phyloP scores from a whole-genome alignment of 83 land plant species.

The Thuja plicata region DNA sequence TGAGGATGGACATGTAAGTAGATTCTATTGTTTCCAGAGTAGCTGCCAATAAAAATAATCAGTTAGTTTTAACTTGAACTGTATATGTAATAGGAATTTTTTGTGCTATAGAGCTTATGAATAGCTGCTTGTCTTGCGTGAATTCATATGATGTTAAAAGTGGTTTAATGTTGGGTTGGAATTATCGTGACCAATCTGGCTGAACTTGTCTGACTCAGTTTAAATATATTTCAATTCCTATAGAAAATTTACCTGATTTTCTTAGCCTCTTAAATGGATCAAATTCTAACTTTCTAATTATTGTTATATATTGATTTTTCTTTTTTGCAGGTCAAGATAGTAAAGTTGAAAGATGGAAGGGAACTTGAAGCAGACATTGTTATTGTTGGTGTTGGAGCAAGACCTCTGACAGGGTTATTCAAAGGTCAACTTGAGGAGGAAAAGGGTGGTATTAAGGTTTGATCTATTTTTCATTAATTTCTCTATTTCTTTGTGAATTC shows the following conservation, averaged over 20 bases:
- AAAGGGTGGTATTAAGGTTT: conserved; percentile 92
- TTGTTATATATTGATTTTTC: background rate
- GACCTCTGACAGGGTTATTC: conserved; percentile 68
- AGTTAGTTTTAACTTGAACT: background rate
- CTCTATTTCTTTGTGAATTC: background rate
- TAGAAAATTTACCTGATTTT: no score
- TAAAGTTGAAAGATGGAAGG: conserved; percentile 85
- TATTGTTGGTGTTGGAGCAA: conserved; percentile 94
- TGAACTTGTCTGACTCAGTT: no score
- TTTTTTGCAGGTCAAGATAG: conserved; percentile 63
- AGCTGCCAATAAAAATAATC: background rate
- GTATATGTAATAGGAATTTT: background rate
- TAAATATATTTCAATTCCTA: no score
- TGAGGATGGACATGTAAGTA: conserved; percentile 75
- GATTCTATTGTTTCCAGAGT: background rate
- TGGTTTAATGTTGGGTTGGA: background rate
- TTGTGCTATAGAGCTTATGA: background rate
- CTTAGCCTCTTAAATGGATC: no score
- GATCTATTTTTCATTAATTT: background rate
- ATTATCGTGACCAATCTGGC: no score
- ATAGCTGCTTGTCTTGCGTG: background rate
- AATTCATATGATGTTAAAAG: background rate
- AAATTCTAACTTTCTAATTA: no score
- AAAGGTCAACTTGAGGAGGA: conserved; percentile 88
- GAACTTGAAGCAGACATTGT: conserved; percentile 82